Conservation (phyloP, 2,329 filamentous ascomycete genomes). For the Tolypocladium amazonense region DNA sequence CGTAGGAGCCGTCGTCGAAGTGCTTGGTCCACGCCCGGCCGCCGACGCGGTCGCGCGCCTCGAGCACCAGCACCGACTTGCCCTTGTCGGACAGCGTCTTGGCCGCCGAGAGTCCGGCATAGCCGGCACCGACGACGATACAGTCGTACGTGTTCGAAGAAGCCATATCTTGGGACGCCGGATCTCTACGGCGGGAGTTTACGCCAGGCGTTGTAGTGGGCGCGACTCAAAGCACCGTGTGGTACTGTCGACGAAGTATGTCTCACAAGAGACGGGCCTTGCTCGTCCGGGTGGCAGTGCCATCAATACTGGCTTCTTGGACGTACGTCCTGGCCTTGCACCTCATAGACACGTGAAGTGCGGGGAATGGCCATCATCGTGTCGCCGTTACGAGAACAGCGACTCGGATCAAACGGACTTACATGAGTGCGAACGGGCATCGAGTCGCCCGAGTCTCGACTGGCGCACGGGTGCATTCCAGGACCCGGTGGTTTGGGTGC, state of each 20-base stretch:
- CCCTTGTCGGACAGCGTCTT: background rate
- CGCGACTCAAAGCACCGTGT: background rate
- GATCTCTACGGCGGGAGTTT: background rate
- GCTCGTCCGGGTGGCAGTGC: background rate
- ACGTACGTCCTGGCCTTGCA: background rate
- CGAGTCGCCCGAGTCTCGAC: background rate
- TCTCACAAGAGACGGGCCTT: background rate
- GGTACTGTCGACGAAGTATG: background rate
- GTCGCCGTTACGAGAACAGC: background rate
- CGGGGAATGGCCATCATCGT: background rate
- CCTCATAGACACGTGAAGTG: background rate
- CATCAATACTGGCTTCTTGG: background rate
- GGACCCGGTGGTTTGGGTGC: background rate
- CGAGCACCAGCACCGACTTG: constrained; percentile 10
- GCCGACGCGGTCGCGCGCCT: constrained; percentile 26
- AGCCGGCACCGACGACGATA: background rate
- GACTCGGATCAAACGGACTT: background rate
- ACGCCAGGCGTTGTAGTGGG: background rate
- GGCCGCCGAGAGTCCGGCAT: background rate
- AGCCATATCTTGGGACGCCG: background rate
- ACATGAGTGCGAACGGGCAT: background rate
- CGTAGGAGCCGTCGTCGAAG: background rate
- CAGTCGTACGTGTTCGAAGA: background rate
- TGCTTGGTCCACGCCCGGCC: constrained; percentile 22
- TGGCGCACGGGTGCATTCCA: background rate